Percentiles rank a stretch among this genome's conserved stretches.
phyloP scores from a whole-genome alignment of 2,329 filamentous ascomycete species.

The Fusarium euwallaceae region DNA sequence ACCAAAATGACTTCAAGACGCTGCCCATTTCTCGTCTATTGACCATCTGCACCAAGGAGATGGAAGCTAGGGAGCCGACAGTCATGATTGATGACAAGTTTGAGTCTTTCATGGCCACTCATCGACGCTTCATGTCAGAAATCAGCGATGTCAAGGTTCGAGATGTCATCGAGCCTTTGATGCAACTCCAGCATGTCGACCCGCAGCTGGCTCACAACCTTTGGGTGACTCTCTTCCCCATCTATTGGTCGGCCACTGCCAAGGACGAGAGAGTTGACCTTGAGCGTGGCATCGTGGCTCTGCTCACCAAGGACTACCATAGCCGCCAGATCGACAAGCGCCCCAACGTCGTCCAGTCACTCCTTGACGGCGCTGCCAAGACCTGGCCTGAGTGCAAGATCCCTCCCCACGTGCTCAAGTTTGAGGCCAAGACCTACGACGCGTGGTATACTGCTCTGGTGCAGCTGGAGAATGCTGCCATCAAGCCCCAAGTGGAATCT shows the following conservation, averaged over 20 bases:
- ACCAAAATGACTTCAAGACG: conserved; percentile 86
- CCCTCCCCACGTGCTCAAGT: conserved; percentile 96
- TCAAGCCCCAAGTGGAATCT: conserved; percentile 87
- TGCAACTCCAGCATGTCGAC: conserved; percentile 93
- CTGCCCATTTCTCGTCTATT: conserved; percentile 81
- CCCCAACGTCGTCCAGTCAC: conserved; percentile 93
- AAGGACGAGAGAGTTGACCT: conserved; percentile 92
- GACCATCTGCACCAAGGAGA: conserved; percentile 80
- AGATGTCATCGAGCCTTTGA: conserved; percentile 90
- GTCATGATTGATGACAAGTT: conserved; percentile 86
- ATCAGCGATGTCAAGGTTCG: conserved; percentile 87
- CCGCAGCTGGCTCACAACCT: conserved; percentile 85
- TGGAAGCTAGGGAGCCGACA: conserved; percentile 73
- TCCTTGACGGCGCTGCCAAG: conserved; percentile 88
- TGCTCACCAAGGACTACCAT: conserved; percentile 96
- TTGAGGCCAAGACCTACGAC: conserved; percentile 92
- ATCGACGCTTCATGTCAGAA: conserved; percentile 87
- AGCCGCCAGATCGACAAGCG: conserved; percentile 93
- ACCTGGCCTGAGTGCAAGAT: conserved; percentile 91
- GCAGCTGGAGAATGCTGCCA: conserved; percentile 89
- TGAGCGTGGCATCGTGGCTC: conserved; percentile 88
- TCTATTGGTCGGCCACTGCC: conserved; percentile 91
- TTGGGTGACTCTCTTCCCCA: conserved; percentile 91
- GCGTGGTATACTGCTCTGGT: conserved; percentile 96
- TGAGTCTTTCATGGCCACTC: conserved; percentile 81